These are phyloP conservation scores for Anastatica hierochuntica DNA, from an alignment of 345 rosid genomes.

Conservation along the genomic window DNA sequence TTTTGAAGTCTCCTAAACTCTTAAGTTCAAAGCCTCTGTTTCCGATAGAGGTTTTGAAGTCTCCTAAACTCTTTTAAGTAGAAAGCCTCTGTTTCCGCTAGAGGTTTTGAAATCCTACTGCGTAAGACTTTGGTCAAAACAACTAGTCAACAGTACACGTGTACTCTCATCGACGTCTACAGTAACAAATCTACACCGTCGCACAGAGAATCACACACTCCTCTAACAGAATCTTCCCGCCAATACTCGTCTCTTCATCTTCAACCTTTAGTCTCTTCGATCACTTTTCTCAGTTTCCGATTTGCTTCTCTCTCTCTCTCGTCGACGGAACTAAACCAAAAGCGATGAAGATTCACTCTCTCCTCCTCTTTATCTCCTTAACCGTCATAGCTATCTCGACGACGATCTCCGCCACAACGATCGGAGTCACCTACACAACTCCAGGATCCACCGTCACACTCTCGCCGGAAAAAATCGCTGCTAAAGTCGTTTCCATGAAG, in stretches of 20 bases:
- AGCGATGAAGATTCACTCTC: slow-evolving; percentile 6
- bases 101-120: too few species aligned
- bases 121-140: slow-evolving; percentile 10
- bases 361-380: slow-evolving; percentile 19
- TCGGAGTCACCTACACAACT: slow-evolving; percentile 36
- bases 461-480: slow-evolving; percentile 36
- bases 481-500: slow-evolving; percentile 34
- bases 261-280: slow-evolving; percentile 16
- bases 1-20: too few species aligned
- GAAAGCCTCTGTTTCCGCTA: too few species aligned
- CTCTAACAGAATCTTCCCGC: slow-evolving; percentile 33
- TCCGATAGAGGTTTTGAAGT: too few species aligned
- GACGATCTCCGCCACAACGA: slow-evolving; percentile 26
- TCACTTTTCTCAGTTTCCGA: neutral
- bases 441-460: slow-evolving; percentile 15
- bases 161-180: neutral
- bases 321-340: slow-evolving; percentile 11
- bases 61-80: too few species aligned
- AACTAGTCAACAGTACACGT: slow-evolving; percentile 2
- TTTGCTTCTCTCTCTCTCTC: slow-evolving; percentile 4
- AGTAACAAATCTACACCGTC: slow-evolving; percentile 1
- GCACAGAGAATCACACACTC: neutral
- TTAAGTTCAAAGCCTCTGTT: too few species aligned
- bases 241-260: slow-evolving; percentile 17
- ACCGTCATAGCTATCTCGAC: slow-evolving; percentile 23